These are phyloP conservation scores for Dacryopinax spathularia DNA, from an alignment of 768 basidiomycete genomes.

Conservation along the genomic window DNA sequence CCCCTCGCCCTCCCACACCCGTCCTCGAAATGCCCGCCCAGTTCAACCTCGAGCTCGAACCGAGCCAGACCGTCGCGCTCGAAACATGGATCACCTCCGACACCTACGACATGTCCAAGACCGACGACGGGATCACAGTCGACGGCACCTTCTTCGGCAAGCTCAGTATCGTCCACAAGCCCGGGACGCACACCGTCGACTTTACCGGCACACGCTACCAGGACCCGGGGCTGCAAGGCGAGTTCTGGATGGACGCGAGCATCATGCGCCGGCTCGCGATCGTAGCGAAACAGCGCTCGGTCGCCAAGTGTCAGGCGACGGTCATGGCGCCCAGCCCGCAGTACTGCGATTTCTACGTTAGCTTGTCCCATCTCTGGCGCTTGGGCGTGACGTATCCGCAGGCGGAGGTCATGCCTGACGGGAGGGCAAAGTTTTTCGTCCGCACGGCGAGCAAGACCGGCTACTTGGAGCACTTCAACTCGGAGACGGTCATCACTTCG, in stretches of 20 bases:
- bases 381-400: conserved; percentile 65
- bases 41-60: conserved; percentile 66
- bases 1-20: conserved; percentile 35
- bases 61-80: conserved; percentile 65
- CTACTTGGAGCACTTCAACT: conserved; percentile 75
- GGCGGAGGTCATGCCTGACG: conserved; percentile 43
- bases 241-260: conserved; percentile 50
- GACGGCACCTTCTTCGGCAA: conserved; percentile 84
- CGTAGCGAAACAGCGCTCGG: conserved; percentile 49
- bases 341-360: conserved; percentile 65
- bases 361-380: conserved; percentile 61
- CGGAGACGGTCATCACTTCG: conserved; percentile 61
- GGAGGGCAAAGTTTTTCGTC: conserved; percentile 65
- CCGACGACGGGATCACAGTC: conserved; percentile 77
- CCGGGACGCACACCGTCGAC: conserved; percentile 57
- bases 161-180: conserved; percentile 64
- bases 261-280: conserved; percentile 63
- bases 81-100: conserved; percentile 68
- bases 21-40: conserved; percentile 76
- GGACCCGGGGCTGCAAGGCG: conserved; percentile 39
- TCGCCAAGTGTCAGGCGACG: conserved; percentile 62
- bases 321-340: conserved; percentile 58
- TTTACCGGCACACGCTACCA: conserved; percentile 67
- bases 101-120: conserved; percentile 79
- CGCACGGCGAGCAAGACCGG: conserved; percentile 66